These are phyloP conservation scores for Articulospora tetracladia DNA, from an alignment of 495 filamentous ascomycete species.

Conservation along the genomic window DNA sequence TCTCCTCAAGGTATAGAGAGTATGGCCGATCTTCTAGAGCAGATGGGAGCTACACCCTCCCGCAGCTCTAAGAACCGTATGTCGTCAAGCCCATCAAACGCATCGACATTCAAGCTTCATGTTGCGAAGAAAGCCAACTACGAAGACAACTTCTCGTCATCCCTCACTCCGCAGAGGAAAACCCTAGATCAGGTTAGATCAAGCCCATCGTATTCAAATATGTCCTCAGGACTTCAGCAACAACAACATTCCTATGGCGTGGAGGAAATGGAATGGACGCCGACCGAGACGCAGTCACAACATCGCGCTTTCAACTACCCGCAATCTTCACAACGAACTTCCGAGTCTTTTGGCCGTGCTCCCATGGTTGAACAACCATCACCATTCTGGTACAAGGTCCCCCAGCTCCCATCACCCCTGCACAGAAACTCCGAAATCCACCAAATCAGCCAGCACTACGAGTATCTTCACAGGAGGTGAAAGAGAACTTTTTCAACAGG, in stretches of 20 bases:
- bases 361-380: slow-evolving; percentile 37
- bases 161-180: slow-evolving; percentile 13
- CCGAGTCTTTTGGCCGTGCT: slow-evolving; percentile 55
- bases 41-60: slow-evolving; percentile 35
- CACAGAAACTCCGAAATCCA: slow-evolving; percentile 60
- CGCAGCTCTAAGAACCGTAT: slow-evolving; percentile 14
- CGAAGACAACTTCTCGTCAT: background rate
- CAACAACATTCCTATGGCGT: slow-evolving; percentile 30
- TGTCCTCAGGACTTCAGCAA: background rate
- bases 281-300: slow-evolving; percentile 50
- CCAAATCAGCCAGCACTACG: slow-evolving; percentile 44
- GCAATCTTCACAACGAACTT: slow-evolving; percentile 35
- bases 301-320: slow-evolving; percentile 42
- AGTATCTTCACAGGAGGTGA: slow-evolving; percentile 35
- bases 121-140: background rate
- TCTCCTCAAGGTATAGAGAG: slow-evolving; percentile 4
- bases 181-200: too few species aligned
- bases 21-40: slow-evolving; percentile 22
- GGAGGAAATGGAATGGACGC: slow-evolving; percentile 81
- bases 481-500: slow-evolving; percentile 40
- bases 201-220: too few species aligned
- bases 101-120: slow-evolving; percentile 22
- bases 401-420: slow-evolving; percentile 58
- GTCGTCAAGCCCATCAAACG: background rate
- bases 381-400: slow-evolving; percentile 60